These are phyloP conservation scores for Stropharia rugosoannulata DNA, from an alignment of 768 basidiomycete genomes.

Conservation along the genomic window DNA sequence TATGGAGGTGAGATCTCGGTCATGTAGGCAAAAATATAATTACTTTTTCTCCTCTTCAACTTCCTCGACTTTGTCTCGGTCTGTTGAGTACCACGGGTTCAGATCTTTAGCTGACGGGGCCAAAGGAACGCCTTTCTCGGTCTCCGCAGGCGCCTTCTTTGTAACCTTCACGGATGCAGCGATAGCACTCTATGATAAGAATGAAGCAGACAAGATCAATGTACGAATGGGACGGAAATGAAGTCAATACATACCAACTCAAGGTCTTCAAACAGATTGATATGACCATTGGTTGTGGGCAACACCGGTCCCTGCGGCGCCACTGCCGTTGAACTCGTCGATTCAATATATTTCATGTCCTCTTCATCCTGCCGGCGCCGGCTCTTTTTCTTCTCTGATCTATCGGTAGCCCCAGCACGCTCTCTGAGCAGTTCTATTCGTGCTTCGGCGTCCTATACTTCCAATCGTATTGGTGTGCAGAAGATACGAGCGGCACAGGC, in stretches of 20 bases:
- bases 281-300: constrained; percentile 61
- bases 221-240: neutral
- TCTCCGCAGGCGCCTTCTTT: constrained; percentile 50
- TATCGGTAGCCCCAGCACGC: constrained; percentile 45
- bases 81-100: constrained; percentile 73
- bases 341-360: constrained; percentile 30
- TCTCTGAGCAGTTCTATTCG: constrained; percentile 64
- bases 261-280: constrained; percentile 84
- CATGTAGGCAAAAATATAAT: neutral
- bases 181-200: constrained; percentile 41
- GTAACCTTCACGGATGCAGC: constrained; percentile 45
- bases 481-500: constrained; percentile 1
- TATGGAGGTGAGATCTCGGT: neutral
- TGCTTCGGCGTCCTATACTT: constrained; percentile 73
- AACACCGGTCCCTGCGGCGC: constrained; percentile 29
- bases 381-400: constrained; percentile 31
- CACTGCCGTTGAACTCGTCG: constrained; percentile 24
- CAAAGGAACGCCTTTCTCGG: constrained; percentile 71
- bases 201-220: constrained; percentile 24
- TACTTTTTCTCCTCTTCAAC: constrained; percentile 30
- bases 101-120: constrained; percentile 77
- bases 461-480: constrained; percentile 13
- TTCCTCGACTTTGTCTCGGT: constrained; percentile 24
- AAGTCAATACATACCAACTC: constrained; percentile 50
- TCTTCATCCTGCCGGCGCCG: constrained; percentile 36